These are phyloP conservation scores for Saccharomycodes ludwigii DNA, from an alignment of 805 yeast genomes.

Conservation along the genomic window DNA sequence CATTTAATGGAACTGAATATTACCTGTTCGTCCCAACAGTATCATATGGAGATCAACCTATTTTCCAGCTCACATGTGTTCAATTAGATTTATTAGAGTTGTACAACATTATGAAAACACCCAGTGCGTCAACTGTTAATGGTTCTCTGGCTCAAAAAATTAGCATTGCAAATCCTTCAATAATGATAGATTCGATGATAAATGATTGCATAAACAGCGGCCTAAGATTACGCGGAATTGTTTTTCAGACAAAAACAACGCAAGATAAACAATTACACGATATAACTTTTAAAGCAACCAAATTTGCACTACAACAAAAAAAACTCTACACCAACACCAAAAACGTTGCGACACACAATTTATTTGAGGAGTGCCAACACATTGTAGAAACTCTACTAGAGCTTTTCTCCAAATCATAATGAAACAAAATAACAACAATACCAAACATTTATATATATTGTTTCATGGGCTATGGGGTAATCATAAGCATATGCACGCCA, in stretches of 20 bases:
- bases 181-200: constrained; percentile 16
- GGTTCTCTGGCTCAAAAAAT: no score
- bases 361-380: constrained; percentile 23
- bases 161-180: no score
- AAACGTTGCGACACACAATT: constrained; percentile 10
- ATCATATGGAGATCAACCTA: background rate
- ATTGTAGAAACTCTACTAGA: constrained; percentile 25
- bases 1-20: no score
- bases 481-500: constrained; percentile 40
- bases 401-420: constrained; percentile 19
- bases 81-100: background rate
- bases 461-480: constrained; percentile 77
- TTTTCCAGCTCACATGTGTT: background rate
- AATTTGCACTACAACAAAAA: constrained; percentile 25
- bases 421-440: background rate
- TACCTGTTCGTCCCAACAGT: no score
- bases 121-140: background rate
- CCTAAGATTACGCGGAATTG: constrained; percentile 24
- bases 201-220: constrained; percentile 27
- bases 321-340: no score
- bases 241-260: background rate
- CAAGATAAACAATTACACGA: constrained; percentile 20
- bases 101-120: background rate
- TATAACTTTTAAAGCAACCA: constrained; percentile 25
- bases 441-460: constrained; percentile 51